These are phyloP conservation scores for Trichoderma asperellum DNA, from an alignment of 2,329 filamentous ascomycete genomes.

Conservation along the genomic window DNA sequence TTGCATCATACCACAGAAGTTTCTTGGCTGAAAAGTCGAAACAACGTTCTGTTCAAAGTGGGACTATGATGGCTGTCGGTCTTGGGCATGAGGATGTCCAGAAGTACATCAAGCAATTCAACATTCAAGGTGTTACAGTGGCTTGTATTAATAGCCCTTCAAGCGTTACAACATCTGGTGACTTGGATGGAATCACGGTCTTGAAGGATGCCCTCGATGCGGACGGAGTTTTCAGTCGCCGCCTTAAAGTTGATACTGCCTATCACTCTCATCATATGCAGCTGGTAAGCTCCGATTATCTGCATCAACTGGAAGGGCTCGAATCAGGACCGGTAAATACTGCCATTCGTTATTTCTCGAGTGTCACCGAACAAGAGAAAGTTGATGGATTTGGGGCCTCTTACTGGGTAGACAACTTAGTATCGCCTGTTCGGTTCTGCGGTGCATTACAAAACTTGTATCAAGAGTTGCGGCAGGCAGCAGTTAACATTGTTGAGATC, in stretches of 20 bases:
- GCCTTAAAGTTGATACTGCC: slow-evolving; percentile 23
- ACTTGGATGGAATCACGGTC: slow-evolving; percentile 34
- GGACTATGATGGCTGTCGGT: slow-evolving; percentile 36
- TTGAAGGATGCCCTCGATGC: slow-evolving; percentile 33
- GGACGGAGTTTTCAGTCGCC: slow-evolving; percentile 36
- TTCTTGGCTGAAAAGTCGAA: slow-evolving; percentile 27
- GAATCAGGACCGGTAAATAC: background rate
- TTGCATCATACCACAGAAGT: slow-evolving; percentile 35
- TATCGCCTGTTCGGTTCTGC: slow-evolving; percentile 35
- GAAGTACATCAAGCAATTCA: slow-evolving; percentile 9
- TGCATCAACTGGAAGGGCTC: background rate
- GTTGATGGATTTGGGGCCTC: slow-evolving; percentile 27
- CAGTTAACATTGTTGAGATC: slow-evolving; percentile 7
- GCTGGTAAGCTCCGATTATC: background rate
- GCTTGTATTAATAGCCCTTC: slow-evolving; percentile 41
- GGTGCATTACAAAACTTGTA: slow-evolving; percentile 30
- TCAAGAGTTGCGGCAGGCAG: background rate
- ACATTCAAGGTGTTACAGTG: slow-evolving; percentile 31
- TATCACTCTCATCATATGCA: slow-evolving; percentile 29
- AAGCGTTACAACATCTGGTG: slow-evolving; percentile 43
- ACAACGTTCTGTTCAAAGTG: slow-evolving; percentile 23
- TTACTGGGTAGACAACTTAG: slow-evolving; percentile 31
- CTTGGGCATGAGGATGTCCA: slow-evolving; percentile 27
- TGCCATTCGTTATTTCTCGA: background rate
- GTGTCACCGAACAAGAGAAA: background rate